Base-by-base conservation (phyloP, 441 rosid genomes). In the Syzygium syzygioides region DNA sequence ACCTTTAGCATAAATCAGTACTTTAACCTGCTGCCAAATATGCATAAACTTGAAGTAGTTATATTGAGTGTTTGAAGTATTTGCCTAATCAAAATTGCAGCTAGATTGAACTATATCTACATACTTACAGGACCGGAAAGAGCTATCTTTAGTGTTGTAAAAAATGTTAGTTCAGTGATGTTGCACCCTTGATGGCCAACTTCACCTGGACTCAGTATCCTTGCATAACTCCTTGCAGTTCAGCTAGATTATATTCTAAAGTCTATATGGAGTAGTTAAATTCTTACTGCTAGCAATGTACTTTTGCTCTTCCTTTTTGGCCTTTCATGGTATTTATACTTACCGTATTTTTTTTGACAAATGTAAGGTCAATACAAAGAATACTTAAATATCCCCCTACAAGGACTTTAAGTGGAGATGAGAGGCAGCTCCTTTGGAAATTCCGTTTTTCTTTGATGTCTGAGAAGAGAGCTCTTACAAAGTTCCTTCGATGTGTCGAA, bases 381-480 rank as follows among this genome's bases (percentile, higher is more conserved):
- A 96, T 98, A 92, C 93, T 97, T 83, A 98, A 96, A 92, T 98
- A 94, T 88, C 99, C 99, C 83, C 99, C 99, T 23, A 98, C 99
- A 88, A 94, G 98, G 92, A 90, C 95, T 86, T 90, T 98, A 92
- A 96, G 93, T 93, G 99, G 99, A 93, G 99, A 97, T 92, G 99
- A 98, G 93, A 97, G 98, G 92, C 99, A 98, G 91, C 97, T 98
- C 88, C 95, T 97, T 26, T 98, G 99, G 99, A 97, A 97, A 94
- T 97, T 98, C 84, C 97, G 99, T 68, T 98, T 97, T 94, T 98
- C 98, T 62, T 91, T 96, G 90, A 97, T 97, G 99, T 92, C 96
- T 68, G 99, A 97, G 92, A 98, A 98, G 95, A 95, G 95, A 93
- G 98, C 99, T 89, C 98, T 98, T 86, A 96, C 99, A 88, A 98